Percentiles rank a stretch among this genome's conserved stretches.
phyloP scores from a whole-genome alignment of 2,329 filamentous ascomycete species.

The Didymella glomerata region DNA sequence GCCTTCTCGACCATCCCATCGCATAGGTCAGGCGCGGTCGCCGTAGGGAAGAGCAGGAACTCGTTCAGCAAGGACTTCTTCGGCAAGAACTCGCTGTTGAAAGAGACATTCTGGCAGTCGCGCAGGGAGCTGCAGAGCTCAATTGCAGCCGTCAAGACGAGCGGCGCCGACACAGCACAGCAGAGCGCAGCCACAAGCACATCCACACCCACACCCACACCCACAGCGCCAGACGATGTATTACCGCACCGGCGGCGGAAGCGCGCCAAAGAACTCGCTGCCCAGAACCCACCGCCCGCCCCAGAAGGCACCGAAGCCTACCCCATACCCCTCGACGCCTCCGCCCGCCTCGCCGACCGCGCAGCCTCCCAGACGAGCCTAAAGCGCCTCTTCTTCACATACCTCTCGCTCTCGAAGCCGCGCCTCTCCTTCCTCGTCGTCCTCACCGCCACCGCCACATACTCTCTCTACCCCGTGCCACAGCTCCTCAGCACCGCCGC shows the following conservation, averaged over 20 bases:
- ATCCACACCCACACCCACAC: constrained; percentile 11
- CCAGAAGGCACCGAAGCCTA: constrained; percentile 36
- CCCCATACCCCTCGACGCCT: constrained; percentile 64
- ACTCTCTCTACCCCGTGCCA: constrained; percentile 91
- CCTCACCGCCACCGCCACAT: constrained; percentile 87
- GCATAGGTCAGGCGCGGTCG: constrained; percentile 40
- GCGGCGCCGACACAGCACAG: constrained; percentile 13
- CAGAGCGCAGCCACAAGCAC: constrained; percentile 6
- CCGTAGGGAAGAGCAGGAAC: constrained; percentile 40
- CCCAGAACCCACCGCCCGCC: constrained; percentile 12
- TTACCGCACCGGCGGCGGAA: constrained; percentile 49
- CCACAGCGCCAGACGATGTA: constrained; percentile 34
- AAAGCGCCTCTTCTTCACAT: constrained; percentile 76
- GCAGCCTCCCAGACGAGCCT: constrained; percentile 64
- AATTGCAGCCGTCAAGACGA: constrained; percentile 29
- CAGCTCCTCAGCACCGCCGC: constrained; percentile 77
- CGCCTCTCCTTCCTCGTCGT: constrained; percentile 91
- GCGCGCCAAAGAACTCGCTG: constrained; percentile 38
- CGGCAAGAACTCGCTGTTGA: constrained; percentile 48
- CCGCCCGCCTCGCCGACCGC: constrained; percentile 65
- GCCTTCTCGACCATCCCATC: constrained; percentile 41
- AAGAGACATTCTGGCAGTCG: constrained; percentile 43
- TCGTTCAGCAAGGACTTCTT: constrained; percentile 52
- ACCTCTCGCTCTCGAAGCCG: constrained; percentile 93
- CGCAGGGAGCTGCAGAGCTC: constrained; percentile 45